A percentile compares a stretch with the other conserved stretches of the same genome.
Conservation (phyloP, 805 yeast genomes). For the Starmerella scarabaei region DNA sequence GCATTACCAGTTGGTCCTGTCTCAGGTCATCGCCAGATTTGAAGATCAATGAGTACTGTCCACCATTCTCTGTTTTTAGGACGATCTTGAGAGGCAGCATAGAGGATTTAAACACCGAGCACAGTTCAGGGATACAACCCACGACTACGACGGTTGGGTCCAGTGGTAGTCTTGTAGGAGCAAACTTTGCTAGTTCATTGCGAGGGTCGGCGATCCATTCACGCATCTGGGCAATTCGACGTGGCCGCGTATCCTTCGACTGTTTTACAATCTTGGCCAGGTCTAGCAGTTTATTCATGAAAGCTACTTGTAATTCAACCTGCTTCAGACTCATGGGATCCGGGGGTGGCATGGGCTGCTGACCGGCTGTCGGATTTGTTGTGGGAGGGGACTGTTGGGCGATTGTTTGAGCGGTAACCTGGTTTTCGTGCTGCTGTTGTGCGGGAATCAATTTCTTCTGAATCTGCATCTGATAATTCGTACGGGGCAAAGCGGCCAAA, state of each 20-base stretch:
- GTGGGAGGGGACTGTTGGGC: not conserved
- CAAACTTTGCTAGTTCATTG: conserved; percentile 31
- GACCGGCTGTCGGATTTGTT: not conserved
- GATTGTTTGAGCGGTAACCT: not conserved
- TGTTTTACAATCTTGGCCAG: conserved; percentile 52
- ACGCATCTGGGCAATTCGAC: conserved; percentile 57
- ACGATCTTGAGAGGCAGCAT: conserved; percentile 77
- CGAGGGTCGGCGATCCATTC: conserved; percentile 40
- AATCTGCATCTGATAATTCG: conserved; percentile 24
- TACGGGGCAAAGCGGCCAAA: conserved; percentile 28
- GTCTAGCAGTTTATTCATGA: conserved; percentile 51
- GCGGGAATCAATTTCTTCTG: not conserved
- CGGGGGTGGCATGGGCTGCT: no score
- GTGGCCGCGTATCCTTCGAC: conserved; percentile 62
- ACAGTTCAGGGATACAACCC: conserved; percentile 68
- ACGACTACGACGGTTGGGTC: conserved; percentile 66
- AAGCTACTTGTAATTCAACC: conserved; percentile 45
- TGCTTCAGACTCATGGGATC: conserved; percentile 12
- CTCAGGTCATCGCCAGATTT: conserved; percentile 92
- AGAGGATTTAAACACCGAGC: conserved; percentile 81
- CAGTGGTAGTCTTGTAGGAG: conserved; percentile 60
- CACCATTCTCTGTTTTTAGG: conserved; percentile 44
- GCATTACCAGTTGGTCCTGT: conserved; percentile 95
- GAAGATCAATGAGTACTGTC: conserved; percentile 68
- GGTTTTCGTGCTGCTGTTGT: not conserved